A percentile compares a stretch with the other conserved stretches of the same genome.
Conservation (phyloP, 1,284 basidiomycete genomes). For the Coniferiporia sulphurascens region DNA sequence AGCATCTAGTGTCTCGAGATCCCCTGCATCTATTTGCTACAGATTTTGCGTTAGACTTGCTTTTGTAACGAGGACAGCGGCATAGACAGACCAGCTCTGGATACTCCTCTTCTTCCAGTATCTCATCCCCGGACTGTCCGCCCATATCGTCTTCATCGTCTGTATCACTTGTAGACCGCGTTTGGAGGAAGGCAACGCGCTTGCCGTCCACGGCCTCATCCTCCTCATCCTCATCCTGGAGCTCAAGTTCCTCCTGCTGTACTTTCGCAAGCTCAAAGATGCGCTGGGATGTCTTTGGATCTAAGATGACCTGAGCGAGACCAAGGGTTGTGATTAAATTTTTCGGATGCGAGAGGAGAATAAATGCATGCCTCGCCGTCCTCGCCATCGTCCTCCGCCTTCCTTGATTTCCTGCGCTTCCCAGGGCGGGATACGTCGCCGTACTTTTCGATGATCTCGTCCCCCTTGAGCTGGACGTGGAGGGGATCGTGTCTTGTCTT, state of each 20-base stretch:
- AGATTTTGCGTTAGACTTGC: conserved; percentile 11
- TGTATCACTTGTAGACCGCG: conserved; percentile 21
- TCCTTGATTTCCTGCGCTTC: conserved; percentile 60
- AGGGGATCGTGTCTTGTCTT: conserved; percentile 80
- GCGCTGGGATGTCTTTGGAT: conserved; percentile 81
- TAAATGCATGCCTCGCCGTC: conserved; percentile 46
- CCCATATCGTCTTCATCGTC: conserved; percentile 31
- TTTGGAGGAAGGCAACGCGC: conserved; percentile 5
- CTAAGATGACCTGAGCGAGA: conserved; percentile 60
- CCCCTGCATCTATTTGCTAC: conserved; percentile 86
- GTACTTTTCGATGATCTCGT: conserved; percentile 71
- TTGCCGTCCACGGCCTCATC: conserved; percentile 36
- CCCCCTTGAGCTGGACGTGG: conserved; percentile 75
- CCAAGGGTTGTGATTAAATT: neutral
- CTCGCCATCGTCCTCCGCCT: conserved; percentile 45
- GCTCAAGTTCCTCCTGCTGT: conserved; percentile 87
- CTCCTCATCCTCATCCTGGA: conserved; percentile 43
- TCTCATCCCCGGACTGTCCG: conserved; percentile 26
- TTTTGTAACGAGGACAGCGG: neutral
- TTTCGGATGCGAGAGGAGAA: neutral
- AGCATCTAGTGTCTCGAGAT: conserved; percentile 80
- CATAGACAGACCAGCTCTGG: conserved; percentile 39
- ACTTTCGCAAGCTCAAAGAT: conserved; percentile 91
- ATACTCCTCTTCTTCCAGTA: conserved; percentile 40
- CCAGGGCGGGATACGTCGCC: conserved; percentile 72